Conservation (phyloP, 202 grass and related monocot genomes). For the Setaria viridis region DNA sequence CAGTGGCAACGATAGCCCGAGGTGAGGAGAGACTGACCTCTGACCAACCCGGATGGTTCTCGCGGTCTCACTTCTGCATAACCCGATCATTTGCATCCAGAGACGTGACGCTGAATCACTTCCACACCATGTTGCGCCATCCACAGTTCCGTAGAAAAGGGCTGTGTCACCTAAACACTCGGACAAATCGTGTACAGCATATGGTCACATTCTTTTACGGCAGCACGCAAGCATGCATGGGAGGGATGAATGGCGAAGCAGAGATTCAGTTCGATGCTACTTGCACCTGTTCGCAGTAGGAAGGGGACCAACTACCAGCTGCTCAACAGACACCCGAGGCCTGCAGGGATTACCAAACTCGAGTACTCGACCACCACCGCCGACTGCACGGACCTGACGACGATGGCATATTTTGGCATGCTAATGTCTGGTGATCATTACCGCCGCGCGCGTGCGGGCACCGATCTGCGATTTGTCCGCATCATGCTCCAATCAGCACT, state of each 20-base stretch:
- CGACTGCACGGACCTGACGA: neutral
- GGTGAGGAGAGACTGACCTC: neutral
- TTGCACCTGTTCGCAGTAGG: neutral
- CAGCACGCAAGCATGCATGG: neutral
- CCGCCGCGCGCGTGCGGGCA: neutral
- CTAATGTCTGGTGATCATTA: constrained; percentile 3
- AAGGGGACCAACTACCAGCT: neutral
- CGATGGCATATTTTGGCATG: neutral
- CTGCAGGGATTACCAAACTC: neutral
- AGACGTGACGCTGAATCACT: neutral
- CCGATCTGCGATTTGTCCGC: neutral
- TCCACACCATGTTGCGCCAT: neutral
- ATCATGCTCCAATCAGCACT: constrained; percentile 28
- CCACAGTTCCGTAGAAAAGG: neutral
- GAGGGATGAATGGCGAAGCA: neutral
- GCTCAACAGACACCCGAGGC: neutral
- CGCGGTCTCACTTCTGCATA: no score
- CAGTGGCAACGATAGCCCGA: neutral
- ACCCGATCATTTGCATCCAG: neutral
- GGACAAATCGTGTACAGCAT: neutral
- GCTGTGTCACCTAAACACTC: neutral
- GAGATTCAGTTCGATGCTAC: neutral
- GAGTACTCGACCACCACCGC: neutral
- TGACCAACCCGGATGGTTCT: neutral
- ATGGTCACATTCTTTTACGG: neutral